Base-by-base conservation (phyloP, 1,284 basidiomycete genomes). In the Trichosporon ovoides region DNA sequence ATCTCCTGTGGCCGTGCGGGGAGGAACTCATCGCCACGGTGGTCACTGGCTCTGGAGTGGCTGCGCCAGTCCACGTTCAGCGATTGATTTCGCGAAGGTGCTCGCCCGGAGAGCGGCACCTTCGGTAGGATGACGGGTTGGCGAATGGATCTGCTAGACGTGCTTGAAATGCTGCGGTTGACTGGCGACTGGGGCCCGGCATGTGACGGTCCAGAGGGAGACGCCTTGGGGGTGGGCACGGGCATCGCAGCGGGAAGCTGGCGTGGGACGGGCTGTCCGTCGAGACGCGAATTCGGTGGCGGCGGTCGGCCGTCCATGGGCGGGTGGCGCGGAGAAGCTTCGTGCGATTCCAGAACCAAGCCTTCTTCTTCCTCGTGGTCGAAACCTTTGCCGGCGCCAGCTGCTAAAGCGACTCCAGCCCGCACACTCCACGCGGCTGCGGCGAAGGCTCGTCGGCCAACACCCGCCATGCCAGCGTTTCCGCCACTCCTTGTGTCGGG, bases 381-480 rank as follows among this genome's bases (percentile, higher is more conserved):
- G 43, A 58, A 57, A 13, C 52, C 48, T 14, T 38, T 37, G 14
- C 50, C 55, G 14, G 49, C 34, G 34, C 20, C 40, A 5, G 53
- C 38, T 5, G 59, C 70, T 20, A 75, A 58, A 2, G 68, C 65
- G 2, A 74, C 68, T 18, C 73, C 73, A 2, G 71, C 71, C 34
- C 70, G 64, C 1, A 74, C 71, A n/a, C 70, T 68, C 75, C 75
- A 77, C 3, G 88, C 86, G 9, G 84, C 89, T 9, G 89, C 88
- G 2, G 86, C 87, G 63, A 93, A 92, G 0, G 88, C 90, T 61
- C 90, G 80, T 60, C 90, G 79, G 5, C 90, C 90, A 2, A 93
- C 89, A 16, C 90, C 90, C 0, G 90, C 90, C 89, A 92, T 92
- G 0, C 90, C 90, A 7, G 89, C 89, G 61, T 82, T 85, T 2